A percentile compares a stretch with the other conserved stretches of the same genome.
phyloP scores from a whole-genome alignment of 176 grass and related monocot species.

The Oryza glumipatula region DNA sequence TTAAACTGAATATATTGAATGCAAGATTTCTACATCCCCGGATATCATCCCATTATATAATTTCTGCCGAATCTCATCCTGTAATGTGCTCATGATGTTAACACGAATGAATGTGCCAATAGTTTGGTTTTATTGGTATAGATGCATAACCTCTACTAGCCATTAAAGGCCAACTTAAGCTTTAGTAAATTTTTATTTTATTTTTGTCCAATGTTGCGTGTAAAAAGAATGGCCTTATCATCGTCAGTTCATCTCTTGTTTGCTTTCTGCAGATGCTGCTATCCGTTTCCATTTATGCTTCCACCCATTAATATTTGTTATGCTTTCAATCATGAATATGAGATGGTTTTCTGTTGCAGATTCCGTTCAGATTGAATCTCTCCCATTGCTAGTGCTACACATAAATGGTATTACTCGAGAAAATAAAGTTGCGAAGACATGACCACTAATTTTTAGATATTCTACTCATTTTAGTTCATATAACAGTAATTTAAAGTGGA shows the following conservation, averaged over 20 bases:
- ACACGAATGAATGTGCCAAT: not conserved
- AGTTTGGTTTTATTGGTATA: not conserved
- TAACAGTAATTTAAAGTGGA: not conserved
- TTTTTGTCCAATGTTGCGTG: not conserved
- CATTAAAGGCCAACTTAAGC: not conserved
- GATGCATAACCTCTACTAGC: not conserved
- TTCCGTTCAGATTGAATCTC: constrained; percentile 24
- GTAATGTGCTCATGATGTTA: not conserved
- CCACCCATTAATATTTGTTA: not conserved
- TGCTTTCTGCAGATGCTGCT: constrained; percentile 23
- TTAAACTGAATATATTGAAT: constrained; percentile 3
- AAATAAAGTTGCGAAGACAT: too few relatives aligned
- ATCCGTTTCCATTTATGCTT: not conserved
- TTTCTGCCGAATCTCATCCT: not conserved
- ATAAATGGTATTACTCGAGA: not conserved
- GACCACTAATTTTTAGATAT: not conserved
- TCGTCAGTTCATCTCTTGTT: not conserved
- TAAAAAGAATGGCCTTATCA: constrained; percentile 30
- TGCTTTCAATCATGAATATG: not conserved
- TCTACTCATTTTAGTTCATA: constrained; percentile 3
- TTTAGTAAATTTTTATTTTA: constrained; percentile 10
- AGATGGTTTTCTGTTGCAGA: not conserved
- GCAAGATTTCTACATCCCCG: not conserved
- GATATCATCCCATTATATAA: not conserved
- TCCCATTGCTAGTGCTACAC: not conserved